Evolutionary conservation across 164 flowering plant genomes (phyloP).

Genomic region (Hamamelis virginiana): DNA sequence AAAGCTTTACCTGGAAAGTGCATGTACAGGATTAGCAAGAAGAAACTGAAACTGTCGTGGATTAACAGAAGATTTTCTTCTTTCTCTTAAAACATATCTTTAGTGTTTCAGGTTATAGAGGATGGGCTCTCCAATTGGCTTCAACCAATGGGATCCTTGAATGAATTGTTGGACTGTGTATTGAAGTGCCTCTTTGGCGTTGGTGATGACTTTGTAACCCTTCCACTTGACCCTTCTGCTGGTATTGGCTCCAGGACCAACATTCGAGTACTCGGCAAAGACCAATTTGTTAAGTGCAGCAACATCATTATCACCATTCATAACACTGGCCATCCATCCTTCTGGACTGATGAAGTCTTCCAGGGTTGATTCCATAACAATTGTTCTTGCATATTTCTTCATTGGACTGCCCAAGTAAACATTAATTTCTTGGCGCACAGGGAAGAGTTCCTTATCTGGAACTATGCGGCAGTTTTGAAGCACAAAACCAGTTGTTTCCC

Average conservation of each 20-base stretch:
- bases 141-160: slow-evolving; percentile 25
- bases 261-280: slow-evolving; percentile 41
- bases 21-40: too few relatives aligned
- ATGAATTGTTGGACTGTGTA: slow-evolving; percentile 33
- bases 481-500: slow-evolving; percentile 28
- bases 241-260: slow-evolving; percentile 35
- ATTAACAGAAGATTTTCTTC: too few relatives aligned
- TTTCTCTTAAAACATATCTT: too few relatives aligned
- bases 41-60: too few relatives aligned
- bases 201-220: slow-evolving; percentile 27
- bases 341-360: slow-evolving; percentile 35
- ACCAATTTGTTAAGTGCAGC: slow-evolving; percentile 22
- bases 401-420: slow-evolving; percentile 49
- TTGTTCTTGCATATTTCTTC: slow-evolving; percentile 35
- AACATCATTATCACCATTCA: slow-evolving; percentile 38
- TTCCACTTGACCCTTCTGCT: slow-evolving; percentile 31
- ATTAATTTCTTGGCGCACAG: slow-evolving; percentile 13
- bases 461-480: slow-evolving; percentile 42
- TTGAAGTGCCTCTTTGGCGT: slow-evolving; percentile 27
- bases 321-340: slow-evolving; percentile 41
- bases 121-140: slow-evolving; percentile 23
- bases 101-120: slow-evolving; percentile 13
- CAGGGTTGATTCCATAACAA: slow-evolving; percentile 23
- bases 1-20: too few relatives aligned
- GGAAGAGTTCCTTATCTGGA: slow-evolving; percentile 25